Evolutionary conservation across 257 asterid genomes (phyloP).

Genomic region (Salvia hispanica): DNA sequence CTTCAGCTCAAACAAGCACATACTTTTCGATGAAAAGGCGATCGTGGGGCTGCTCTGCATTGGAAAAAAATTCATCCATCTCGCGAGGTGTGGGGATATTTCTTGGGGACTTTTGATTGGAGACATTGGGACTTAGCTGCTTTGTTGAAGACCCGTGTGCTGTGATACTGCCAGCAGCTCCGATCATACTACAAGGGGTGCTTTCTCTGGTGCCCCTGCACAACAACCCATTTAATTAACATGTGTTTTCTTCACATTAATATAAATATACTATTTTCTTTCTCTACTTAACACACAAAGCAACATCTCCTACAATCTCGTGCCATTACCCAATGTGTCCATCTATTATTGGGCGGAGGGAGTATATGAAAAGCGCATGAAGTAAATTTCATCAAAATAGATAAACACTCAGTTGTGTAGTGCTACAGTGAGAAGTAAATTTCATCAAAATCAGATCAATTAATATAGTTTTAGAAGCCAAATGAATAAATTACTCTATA

Average conservation of each 20-base stretch:
- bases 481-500: too few relatives aligned
- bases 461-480: neutral
- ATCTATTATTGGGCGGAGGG: too few relatives aligned
- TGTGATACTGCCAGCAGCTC: constrained; percentile 35
- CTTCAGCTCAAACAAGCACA: constrained; percentile 2
- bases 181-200: constrained; percentile 60
- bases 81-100: constrained; percentile 51
- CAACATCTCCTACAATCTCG: too few relatives aligned
- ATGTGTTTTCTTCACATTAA: neutral
- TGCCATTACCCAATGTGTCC: too few relatives aligned
- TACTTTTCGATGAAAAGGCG: constrained; percentile 66
- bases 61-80: constrained; percentile 63
- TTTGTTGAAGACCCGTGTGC: constrained; percentile 58
- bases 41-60: constrained; percentile 57
- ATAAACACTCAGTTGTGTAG: neutral
- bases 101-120: constrained; percentile 40
- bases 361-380: neutral
- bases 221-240: constrained; percentile 1
- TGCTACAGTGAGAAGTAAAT: neutral
- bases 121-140: constrained; percentile 33
- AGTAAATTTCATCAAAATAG: too few relatives aligned
- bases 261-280: too few relatives aligned
- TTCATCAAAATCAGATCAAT: neutral
- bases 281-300: too few relatives aligned
- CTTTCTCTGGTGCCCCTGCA: constrained; percentile 68